Base-by-base conservation (phyloP, 805 yeast species). In the Spathaspora arborariae region DNA sequence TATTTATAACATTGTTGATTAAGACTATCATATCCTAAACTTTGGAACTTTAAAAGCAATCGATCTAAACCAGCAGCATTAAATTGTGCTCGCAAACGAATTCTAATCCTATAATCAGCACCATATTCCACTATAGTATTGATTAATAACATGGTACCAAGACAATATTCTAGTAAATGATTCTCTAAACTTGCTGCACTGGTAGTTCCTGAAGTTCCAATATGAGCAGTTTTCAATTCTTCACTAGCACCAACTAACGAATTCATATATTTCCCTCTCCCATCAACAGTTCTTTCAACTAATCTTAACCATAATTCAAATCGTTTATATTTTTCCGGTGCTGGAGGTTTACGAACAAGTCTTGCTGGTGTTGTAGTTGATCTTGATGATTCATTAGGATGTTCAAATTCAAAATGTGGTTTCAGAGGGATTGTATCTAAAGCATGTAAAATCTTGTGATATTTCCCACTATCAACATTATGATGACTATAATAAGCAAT, bases 181-280 rank as follows among this genome's bases (percentile, higher is more conserved):
- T 75, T 75, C 57, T 87, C 92, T 20, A 81, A 76, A 30, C 44
- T 44, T 30, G 35, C 16, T 3, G 35, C 35, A 3, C 16, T 30
- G 11, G 26, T 16, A 42, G 75, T 74, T 18, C 37, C 42, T 5
- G 53, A 16, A 2, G 56, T 42, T 4, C 69, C 68, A 5, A 64
- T 56, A 49, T 60, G 62, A 5, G 65, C 65, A 10, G 76, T 63
- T 48, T 81, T 82, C 45, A 81, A 76, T 54, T 92, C 97, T 8
- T 85, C 94, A 48, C 88, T 84, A 0, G 97, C 96, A 1, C 97
- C 97, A 7, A 92, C 98, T 56, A 85, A 64, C 0, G 97, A 88
- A 9, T 97, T 96, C 77, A 87, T 75, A 51, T 69, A 70, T 56
- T 82, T 85, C 6, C 98, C 98, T 55, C 91, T 77, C 2, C 97